These are phyloP conservation scores for Parathielavia appendiculata DNA, from an alignment of 495 filamentous ascomycete species.

Conservation along the genomic window DNA sequence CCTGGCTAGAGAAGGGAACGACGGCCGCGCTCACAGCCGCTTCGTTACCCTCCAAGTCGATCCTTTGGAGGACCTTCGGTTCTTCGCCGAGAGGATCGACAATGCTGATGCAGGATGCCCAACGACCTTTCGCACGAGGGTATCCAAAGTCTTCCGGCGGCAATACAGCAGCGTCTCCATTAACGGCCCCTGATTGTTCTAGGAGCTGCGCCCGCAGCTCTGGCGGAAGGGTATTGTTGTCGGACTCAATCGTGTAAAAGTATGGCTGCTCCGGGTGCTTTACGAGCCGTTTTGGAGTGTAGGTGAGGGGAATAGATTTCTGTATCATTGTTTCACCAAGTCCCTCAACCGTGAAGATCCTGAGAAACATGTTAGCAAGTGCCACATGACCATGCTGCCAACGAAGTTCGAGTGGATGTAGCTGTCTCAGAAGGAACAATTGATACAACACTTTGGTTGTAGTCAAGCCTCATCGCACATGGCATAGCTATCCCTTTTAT, in stretches of 20 bases:
- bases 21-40: constrained; percentile 80
- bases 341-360: constrained; percentile 87
- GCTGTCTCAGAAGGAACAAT: constrained; percentile 54
- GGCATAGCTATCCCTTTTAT: constrained; percentile 51
- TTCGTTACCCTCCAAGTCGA: constrained; percentile 86
- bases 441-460: constrained; percentile 40
- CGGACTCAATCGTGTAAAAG: constrained; percentile 91
- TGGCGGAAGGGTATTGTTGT: constrained; percentile 78
- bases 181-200: constrained; percentile 57
- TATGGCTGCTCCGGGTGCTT: constrained; percentile 81
- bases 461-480: constrained; percentile 44
- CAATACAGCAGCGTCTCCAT: constrained; percentile 63
- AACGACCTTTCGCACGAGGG: constrained; percentile 73
- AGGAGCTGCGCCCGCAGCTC: constrained; percentile 66
- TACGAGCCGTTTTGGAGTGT: constrained; percentile 83
- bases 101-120: constrained; percentile 91
- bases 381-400: background rate
- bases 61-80: constrained; percentile 57
- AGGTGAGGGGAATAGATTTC: constrained; percentile 79
- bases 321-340: constrained; percentile 81
- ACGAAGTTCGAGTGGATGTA: constrained; percentile 4
- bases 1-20: constrained; percentile 79
- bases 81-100: constrained; percentile 78
- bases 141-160: constrained; percentile 87
- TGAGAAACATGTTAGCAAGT: constrained; percentile 36